Percentiles rank a stretch among this genome's conserved stretches.
Evolutionary conservation across 805 yeast species (phyloP).

Genomic region (Ogataea angusta): DNA sequence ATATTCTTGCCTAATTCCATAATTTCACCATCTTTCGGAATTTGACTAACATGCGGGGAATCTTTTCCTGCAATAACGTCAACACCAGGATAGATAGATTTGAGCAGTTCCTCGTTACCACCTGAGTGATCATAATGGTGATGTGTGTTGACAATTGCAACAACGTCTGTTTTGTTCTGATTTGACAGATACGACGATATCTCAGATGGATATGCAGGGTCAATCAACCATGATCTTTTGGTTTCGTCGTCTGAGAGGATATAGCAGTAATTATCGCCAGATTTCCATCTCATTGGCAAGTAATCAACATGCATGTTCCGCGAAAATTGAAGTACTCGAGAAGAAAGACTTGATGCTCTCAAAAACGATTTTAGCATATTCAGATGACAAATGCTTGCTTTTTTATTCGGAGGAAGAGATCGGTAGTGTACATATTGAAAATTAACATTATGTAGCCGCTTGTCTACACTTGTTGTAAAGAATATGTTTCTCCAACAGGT

Average conservation of each 20-base stretch:
- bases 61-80: slow-evolving; percentile 84
- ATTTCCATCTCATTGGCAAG: slow-evolving; percentile 93
- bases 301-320: slow-evolving; percentile 69
- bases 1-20: slow-evolving; percentile 63
- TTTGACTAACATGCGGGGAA: slow-evolving; percentile 65
- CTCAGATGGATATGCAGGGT: slow-evolving; percentile 87
- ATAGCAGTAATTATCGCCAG: slow-evolving; percentile 90
- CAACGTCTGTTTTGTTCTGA: slow-evolving; percentile 43
- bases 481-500: slow-evolving; percentile 20
- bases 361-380: neutral
- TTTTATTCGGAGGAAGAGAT: neutral
- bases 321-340: neutral
- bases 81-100: slow-evolving; percentile 37
- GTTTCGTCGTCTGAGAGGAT: slow-evolving; percentile 66
- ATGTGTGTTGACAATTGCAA: slow-evolving; percentile 89
- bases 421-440: neutral
- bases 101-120: slow-evolving; percentile 54
- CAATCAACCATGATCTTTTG: slow-evolving; percentile 75
- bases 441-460: neutral
- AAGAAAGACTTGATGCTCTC: no score
- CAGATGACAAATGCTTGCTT: neutral
- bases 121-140: slow-evolving; percentile 96
- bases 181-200: slow-evolving; percentile 42
- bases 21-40: slow-evolving; percentile 63
- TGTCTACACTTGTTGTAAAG: slow-evolving; percentile 13